Conservation (phyloP, 345 rosid species). For the Anastatica hierochuntica region DNA sequence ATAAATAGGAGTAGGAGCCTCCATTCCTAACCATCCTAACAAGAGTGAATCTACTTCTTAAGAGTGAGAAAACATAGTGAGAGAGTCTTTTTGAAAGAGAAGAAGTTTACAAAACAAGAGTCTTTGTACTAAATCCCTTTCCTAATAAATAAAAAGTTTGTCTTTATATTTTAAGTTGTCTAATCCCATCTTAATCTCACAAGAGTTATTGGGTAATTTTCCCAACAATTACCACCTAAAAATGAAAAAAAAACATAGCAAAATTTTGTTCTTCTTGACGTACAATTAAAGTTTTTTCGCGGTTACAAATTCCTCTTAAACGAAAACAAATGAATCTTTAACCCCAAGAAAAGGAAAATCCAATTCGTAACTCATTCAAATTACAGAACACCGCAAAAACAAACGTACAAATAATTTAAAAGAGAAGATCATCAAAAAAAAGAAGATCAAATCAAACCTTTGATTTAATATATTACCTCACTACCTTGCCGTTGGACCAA, state of each 20-base stretch:
- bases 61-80: too few species aligned
- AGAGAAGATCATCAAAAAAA: background rate
- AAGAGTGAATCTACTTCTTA: too few species aligned
- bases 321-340: conserved; percentile 3
- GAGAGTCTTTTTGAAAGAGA: too few species aligned
- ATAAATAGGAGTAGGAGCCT: too few species aligned
- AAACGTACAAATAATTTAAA: background rate
- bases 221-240: background rate
- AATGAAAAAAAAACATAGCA: background rate
- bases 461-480: background rate
- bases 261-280: background rate
- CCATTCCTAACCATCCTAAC: too few species aligned
- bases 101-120: too few species aligned
- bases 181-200: too few species aligned
- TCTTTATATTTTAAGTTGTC: too few species aligned
- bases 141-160: too few species aligned
- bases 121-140: too few species aligned
- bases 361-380: background rate
- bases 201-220: too few species aligned
- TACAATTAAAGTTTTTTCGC: background rate
- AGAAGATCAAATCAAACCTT: background rate
- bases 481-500: conserved; percentile 29
- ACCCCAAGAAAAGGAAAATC: background rate
- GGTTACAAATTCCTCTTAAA: background rate
- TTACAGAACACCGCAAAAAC: background rate